A percentile compares a stretch with the other conserved stretches of the same genome.
Evolutionary conservation across 352 stramenopile genomes (phyloP).

Genomic region (Poterioochromonas sp.): DNA sequence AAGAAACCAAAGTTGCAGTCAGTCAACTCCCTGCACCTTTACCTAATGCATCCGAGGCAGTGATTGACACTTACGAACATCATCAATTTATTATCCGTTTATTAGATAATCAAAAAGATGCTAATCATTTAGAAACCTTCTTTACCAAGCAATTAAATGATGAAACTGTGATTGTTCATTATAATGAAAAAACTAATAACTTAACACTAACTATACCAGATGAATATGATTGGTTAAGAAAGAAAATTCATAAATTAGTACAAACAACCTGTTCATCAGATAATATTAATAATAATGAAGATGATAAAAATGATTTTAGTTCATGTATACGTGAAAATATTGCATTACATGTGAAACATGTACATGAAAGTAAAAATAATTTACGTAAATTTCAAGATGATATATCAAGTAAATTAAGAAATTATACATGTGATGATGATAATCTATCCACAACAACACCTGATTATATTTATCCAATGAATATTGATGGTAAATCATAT

Average conservation of each 20-base stretch:
- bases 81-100: conserved; percentile 13
- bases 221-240: background rate
- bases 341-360: background rate
- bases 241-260: background rate
- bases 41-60: background rate
- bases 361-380: background rate
- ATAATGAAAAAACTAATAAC: too few relatives aligned
- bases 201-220: background rate
- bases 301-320: too few relatives aligned
- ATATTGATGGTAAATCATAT: background rate
- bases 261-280: background rate
- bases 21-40: background rate
- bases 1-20: background rate
- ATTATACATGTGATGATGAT: conserved; percentile 25
- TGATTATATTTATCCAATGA: too few relatives aligned
- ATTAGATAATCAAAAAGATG: background rate
- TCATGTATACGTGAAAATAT: background rate
- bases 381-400: background rate
- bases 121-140: too few relatives aligned
- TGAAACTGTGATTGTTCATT: background rate
- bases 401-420: background rate
- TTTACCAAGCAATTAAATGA: conserved; percentile 7
- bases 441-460: background rate
- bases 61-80: background rate
- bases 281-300: background rate